Base-by-base conservation (phyloP, 2,329 filamentous ascomycete genomes). In the Leptodontidium sp. region DNA sequence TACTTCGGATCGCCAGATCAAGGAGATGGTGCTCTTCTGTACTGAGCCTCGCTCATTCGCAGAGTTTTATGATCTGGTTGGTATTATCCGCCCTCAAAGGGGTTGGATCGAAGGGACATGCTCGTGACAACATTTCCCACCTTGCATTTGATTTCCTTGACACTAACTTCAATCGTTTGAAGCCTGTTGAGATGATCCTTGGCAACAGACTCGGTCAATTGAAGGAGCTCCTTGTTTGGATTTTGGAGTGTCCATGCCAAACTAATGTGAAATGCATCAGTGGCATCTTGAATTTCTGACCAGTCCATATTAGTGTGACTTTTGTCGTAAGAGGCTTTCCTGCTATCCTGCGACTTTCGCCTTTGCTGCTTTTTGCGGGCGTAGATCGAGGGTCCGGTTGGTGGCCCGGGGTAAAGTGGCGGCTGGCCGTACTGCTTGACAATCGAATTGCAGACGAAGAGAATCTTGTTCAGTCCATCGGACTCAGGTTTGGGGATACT, bases 211-310 rank as follows among this genome's bases (percentile, higher is more conserved):
- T 78, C 74, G 0, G 83, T 85, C 32, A 75, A 75, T 61, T 78
- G 71, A 17, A 76, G 75, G 15, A 86, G 75, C 43, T 85, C 82
- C 2, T 81, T 68, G 6, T 79, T 82, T 0, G 88, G 89, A 52
- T 82, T 78, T 11, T 83, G 79, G 70, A 95, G 84, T 0, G 87
- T 91, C 96, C 95, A 98, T 0, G 91, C 96, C 66, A 99, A 88
- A 57, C 94, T 97, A 69, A 98, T 82, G 80, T 99, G 96, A 77
- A 98, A 98, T 26, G 86, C 88, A 61, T 84, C 79, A 4, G 85
- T 85, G 65, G 79, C 78, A 73, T 88, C 84, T 43, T 75, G 66
- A 8, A 74, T 66, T 53, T 71, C 64, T 24, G 63, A 61, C 72
- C 70, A 74, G 2, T 66, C 77, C 7, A 70, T 47, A 11, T 77